Conservation (phyloP, 176 grass and related monocot species). For the Cocos nucifera region DNA sequence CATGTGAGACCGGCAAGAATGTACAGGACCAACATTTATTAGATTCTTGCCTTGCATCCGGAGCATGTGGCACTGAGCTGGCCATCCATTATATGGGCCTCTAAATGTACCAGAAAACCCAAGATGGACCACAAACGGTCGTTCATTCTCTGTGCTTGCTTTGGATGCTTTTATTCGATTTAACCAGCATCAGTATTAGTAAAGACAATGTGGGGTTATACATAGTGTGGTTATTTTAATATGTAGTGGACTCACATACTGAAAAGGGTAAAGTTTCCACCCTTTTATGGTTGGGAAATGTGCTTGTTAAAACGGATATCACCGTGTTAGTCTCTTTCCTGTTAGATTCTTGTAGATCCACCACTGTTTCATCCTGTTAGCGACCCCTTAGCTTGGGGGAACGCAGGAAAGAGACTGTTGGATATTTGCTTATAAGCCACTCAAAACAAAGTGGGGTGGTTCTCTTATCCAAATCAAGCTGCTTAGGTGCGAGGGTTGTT, state of each 20-base stretch:
- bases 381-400: background rate
- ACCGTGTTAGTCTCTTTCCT: background rate
- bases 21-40: background rate
- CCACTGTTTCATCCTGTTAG: background rate
- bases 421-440: slow-evolving; percentile 10
- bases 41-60: too few species aligned
- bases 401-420: background rate
- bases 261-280: background rate
- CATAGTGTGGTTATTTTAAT: background rate
- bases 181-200: too few species aligned
- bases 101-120: too few species aligned
- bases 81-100: too few species aligned
- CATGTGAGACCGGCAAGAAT: background rate
- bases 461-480: slow-evolving; percentile 38
- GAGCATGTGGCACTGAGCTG: too few species aligned
- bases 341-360: background rate
- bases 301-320: slow-evolving; percentile 35
- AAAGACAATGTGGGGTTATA: background rate
- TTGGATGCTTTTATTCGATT: too few species aligned
- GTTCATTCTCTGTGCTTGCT: too few species aligned
- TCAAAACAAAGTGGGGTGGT: slow-evolving; percentile 27
- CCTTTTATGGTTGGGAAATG: slow-evolving; percentile 7
- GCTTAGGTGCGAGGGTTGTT: slow-evolving; percentile 43
- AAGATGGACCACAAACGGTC: too few species aligned
- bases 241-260: too few species aligned